Percentiles rank a stretch among this genome's conserved stretches.
Conservation (phyloP, 257 asterid species). For the Penstemon davidsonii region DNA sequence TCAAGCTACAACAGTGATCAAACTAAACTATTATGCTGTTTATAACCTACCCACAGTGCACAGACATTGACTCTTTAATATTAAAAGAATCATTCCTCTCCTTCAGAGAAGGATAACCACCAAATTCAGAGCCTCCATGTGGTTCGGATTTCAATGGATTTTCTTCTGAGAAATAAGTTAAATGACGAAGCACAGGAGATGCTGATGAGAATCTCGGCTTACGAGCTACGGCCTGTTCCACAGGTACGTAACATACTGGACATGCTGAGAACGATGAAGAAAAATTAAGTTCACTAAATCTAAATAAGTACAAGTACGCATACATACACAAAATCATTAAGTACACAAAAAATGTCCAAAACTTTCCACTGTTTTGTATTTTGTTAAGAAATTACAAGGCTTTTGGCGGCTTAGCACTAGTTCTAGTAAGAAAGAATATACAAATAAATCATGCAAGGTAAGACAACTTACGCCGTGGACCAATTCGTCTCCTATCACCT, state of each 20-base stretch:
- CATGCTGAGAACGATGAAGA: slow-evolving; percentile 65
- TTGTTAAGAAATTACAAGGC: slow-evolving; percentile 18
- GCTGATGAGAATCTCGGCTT: slow-evolving; percentile 72
- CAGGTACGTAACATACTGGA: slow-evolving; percentile 84
- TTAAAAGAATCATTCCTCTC: slow-evolving; percentile 71
- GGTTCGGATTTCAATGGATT: slow-evolving; percentile 56
- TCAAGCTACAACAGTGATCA: slow-evolving; percentile 10
- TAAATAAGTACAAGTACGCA: not conserved
- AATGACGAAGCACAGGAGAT: slow-evolving; percentile 69
- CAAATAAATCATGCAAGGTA: slow-evolving; percentile 18
- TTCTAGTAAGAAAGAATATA: slow-evolving; percentile 14
- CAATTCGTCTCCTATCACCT: slow-evolving; percentile 62
- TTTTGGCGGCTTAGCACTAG: slow-evolving; percentile 9
- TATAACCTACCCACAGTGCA: slow-evolving; percentile 94
- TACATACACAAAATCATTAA: not conserved
- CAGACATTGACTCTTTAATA: slow-evolving; percentile 76
- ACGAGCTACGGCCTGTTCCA: slow-evolving; percentile 75
- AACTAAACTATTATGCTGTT: not conserved
- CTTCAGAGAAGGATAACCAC: slow-evolving; percentile 88
- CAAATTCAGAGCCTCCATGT: slow-evolving; percentile 87
- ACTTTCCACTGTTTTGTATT: slow-evolving; percentile 18
- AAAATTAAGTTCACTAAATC: slow-evolving; percentile 22
- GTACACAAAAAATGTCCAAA: slow-evolving; percentile 5
- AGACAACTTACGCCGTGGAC: slow-evolving; percentile 90
- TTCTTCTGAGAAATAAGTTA: slow-evolving; percentile 68